Evolutionary conservation across 2,329 filamentous ascomycete species (phyloP).

Genomic region (Venturia oleaginea): DNA sequence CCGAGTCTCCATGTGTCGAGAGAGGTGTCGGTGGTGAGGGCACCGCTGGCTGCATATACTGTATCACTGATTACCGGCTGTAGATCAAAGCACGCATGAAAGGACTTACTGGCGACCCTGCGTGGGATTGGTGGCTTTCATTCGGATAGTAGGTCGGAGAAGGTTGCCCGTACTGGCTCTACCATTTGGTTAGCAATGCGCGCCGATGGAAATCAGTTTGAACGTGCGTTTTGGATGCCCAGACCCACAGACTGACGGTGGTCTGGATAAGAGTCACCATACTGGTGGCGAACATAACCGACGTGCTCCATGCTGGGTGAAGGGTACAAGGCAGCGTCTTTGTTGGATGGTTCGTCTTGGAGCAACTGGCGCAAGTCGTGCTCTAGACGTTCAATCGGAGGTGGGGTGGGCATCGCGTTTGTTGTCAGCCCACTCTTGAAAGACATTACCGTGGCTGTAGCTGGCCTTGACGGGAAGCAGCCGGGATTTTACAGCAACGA

Average conservation of each 20-base stretch:
- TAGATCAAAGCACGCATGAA: background rate
- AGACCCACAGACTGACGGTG: constrained; percentile 9
- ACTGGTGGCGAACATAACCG: constrained; percentile 6
- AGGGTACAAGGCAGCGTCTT: constrained; percentile 3
- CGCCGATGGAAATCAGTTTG: background rate
- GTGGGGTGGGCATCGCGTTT: background rate
- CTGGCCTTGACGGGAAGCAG: constrained; percentile 3
- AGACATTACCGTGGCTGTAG: background rate
- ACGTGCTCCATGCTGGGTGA: constrained; percentile 11
- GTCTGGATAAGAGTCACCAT: constrained; percentile 7
- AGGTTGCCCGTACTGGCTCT: constrained; percentile 8
- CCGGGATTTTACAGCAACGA: background rate
- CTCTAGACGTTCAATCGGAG: background rate
- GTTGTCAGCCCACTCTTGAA: background rate
- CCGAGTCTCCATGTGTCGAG: constrained; percentile 32
- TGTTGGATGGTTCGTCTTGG: background rate
- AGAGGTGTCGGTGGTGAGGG: constrained; percentile 34
- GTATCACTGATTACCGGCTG: background rate
- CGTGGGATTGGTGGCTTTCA: constrained; percentile 10
- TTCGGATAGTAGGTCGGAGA: constrained; percentile 7
- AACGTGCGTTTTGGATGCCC: constrained; percentile 12
- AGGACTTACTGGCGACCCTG: constrained; percentile 10
- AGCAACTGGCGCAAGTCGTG: constrained; percentile 3
- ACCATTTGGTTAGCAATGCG: background rate
- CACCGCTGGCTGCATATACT: constrained; percentile 11